phyloP scores from a whole-genome alignment of 305 asterid genomes.

The Ilex paraguariensis region DNA sequence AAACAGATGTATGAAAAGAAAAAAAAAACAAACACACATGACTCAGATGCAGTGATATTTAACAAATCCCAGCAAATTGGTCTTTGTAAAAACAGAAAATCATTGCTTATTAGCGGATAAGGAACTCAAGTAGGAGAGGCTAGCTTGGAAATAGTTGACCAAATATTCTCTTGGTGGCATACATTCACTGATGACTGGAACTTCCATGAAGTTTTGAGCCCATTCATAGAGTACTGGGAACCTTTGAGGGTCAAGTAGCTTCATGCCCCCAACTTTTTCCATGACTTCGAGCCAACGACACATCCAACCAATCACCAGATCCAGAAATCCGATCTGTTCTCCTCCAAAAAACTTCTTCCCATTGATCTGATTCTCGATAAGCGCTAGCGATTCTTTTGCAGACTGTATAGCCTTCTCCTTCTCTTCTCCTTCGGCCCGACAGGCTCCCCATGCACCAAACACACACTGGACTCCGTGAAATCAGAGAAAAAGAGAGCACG shows the following conservation, averaged over 20 bases:
- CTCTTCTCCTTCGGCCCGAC: slow-evolving; percentile 26
- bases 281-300: slow-evolving; percentile 31
- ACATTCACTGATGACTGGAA: slow-evolving; percentile 26
- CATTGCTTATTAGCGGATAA: slow-evolving; percentile 16
- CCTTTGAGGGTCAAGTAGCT: slow-evolving; percentile 21
- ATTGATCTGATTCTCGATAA: slow-evolving; percentile 31
- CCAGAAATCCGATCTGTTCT: slow-evolving; percentile 37
- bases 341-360: slow-evolving; percentile 44
- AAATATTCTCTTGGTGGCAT: slow-evolving; percentile 28
- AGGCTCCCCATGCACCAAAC: slow-evolving; percentile 26
- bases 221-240: slow-evolving; percentile 31
- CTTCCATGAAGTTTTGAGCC: slow-evolving; percentile 29
- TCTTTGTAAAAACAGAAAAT: background rate
- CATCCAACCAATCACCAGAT: slow-evolving; percentile 37
- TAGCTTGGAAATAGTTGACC: slow-evolving; percentile 30
- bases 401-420: slow-evolving; percentile 26
- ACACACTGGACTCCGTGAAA: slow-evolving; percentile 21
- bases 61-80: too few species aligned
- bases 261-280: slow-evolving; percentile 41
- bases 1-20: too few species aligned
- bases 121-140: slow-evolving; percentile 35
- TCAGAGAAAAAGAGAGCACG: background rate
- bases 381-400: slow-evolving; percentile 21
- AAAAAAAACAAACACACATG: too few species aligned
- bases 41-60: too few species aligned